Evolutionary conservation across 805 yeast genomes (phyloP), one percentile per base, ranked within the genome.

Genomic region (Teunomyces lycoperdinae): DNA sequence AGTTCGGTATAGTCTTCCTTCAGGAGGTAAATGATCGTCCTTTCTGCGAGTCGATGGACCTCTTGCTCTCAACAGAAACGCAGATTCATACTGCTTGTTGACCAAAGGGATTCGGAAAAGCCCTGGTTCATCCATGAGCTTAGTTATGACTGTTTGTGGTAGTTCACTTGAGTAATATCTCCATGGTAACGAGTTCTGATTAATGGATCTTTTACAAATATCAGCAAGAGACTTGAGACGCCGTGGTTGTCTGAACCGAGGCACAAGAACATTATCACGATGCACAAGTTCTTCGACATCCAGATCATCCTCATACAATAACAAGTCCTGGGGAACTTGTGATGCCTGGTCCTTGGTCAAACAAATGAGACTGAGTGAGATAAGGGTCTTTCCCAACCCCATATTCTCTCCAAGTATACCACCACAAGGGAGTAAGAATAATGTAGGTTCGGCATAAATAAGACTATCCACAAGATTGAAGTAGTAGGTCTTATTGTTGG

Each of bases 361-460:
- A 52, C 85, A 77, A 0, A 85, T 72, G 43, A 82, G 64, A 3
- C 83, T 79, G 26, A 83, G 62, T 54, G 85, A 80, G 4, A 82
- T 81, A 43, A 81, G 71, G 0, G 87, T 82, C 57, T 82, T 82
- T 0, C 87, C 87, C 34, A 81, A 64, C 0, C 87, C 87, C 87
- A 82, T 82, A 71, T 81, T 81, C 49, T 82, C 87, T 1, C 86
- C 86, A 11, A 82, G 60, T 4, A 82, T 79, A 0, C 87, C 87
- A 14, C 87, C 87, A 53, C 77, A 66, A 0, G 87, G 82, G 2
- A 81, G 66, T 10, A 55, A 55, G 52, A 72, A 80, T 3, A 61
- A 56, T 16, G 70, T 76, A 0, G 87, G 81, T 2, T 58, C 49
- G 1, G 26, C 16, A 17, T 56, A 60, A 28, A 80, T 63, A 3